A percentile compares a stretch with the other conserved stretches of the same genome.
Conservation (phyloP, 2,329 filamentous ascomycete species). For the Colletotrichum noveboracense region DNA sequence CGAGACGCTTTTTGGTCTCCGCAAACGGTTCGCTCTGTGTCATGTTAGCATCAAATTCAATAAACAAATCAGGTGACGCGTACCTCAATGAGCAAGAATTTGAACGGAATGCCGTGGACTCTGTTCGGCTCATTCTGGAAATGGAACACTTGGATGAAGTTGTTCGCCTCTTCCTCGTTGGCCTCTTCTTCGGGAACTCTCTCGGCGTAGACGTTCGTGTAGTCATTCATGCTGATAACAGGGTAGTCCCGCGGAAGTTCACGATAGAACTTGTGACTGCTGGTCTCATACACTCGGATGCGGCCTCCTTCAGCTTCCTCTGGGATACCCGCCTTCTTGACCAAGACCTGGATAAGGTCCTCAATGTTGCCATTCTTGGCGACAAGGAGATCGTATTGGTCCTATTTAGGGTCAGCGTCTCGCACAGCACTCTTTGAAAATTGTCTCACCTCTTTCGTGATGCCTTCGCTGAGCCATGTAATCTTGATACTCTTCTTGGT, state of each 20-base stretch:
- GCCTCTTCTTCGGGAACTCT: constrained; percentile 76
- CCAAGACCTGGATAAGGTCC: constrained; percentile 77
- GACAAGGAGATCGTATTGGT: constrained; percentile 82
- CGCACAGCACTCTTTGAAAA: not conserved
- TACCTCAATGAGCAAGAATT: constrained; percentile 84
- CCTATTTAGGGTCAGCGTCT: constrained; percentile 48
- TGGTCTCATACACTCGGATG: constrained; percentile 83
- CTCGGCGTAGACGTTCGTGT: constrained; percentile 81
- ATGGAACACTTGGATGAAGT: constrained; percentile 83
- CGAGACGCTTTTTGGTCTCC: constrained; percentile 93
- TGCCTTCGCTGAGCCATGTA: constrained; percentile 85
- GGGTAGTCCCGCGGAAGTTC: constrained; percentile 73
- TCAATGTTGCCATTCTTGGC: constrained; percentile 82
- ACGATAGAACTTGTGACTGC: constrained; percentile 83
- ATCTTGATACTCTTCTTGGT: constrained; percentile 89
- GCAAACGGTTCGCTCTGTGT: constrained; percentile 80
- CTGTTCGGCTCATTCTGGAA: constrained; percentile 90
- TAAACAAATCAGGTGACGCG: constrained; percentile 30
- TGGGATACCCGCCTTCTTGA: constrained; percentile 81
- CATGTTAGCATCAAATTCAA: not conserved
- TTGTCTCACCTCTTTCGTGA: constrained; percentile 81
- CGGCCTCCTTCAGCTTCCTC: constrained; percentile 73
- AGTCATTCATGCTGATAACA: constrained; percentile 87
- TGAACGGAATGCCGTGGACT: constrained; percentile 88
- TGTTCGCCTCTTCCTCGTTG: constrained; percentile 54